Percentiles rank a stretch among this genome's conserved stretches.
These are phyloP conservation scores for Monilinia polystroma DNA, from an alignment of 2,329 filamentous ascomycete genomes.

Conservation along the genomic window DNA sequence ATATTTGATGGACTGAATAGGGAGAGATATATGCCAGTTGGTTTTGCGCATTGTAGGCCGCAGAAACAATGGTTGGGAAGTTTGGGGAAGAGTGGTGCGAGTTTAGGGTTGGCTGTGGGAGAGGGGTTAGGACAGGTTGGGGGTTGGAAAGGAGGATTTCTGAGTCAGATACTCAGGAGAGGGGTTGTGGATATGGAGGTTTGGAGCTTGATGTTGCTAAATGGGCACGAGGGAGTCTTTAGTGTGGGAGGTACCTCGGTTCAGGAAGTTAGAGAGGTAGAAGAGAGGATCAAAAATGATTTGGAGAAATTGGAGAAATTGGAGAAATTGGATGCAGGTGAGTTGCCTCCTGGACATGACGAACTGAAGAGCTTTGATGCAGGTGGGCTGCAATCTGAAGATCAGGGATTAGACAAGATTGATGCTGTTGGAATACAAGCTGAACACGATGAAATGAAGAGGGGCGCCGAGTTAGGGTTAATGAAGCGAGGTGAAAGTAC, in stretches of 20 bases:
- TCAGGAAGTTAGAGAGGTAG: constrained; percentile 21
- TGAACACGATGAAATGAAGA: constrained; percentile 16
- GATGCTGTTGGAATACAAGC: background rate
- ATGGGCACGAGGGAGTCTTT: constrained; percentile 31
- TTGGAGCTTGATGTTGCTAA: constrained; percentile 32
- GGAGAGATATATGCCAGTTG: constrained; percentile 22
- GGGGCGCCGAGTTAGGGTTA: constrained; percentile 8
- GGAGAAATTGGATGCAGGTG: background rate
- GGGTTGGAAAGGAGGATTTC: constrained; percentile 14
- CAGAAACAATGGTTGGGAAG: constrained; percentile 28
- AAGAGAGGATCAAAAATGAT: constrained; percentile 17
- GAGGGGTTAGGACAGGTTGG: constrained; percentile 18
- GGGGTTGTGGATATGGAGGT: constrained; percentile 26
- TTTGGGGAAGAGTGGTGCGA: constrained; percentile 26
- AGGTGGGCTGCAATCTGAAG: background rate
- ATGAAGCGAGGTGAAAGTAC: constrained; percentile 21
- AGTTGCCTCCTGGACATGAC: background rate
- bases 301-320: background rate
- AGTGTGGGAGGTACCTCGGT: constrained; percentile 30
- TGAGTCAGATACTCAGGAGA: constrained; percentile 29
- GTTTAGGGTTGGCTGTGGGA: constrained; percentile 30
- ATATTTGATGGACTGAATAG: background rate
- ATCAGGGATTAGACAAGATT: constrained; percentile 3
- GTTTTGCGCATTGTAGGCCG: constrained; percentile 33
- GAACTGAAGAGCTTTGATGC: background rate